Evolutionary conservation across 352 stramenopile species (phyloP).

Genomic region (Globisporangium middletonii): DNA sequence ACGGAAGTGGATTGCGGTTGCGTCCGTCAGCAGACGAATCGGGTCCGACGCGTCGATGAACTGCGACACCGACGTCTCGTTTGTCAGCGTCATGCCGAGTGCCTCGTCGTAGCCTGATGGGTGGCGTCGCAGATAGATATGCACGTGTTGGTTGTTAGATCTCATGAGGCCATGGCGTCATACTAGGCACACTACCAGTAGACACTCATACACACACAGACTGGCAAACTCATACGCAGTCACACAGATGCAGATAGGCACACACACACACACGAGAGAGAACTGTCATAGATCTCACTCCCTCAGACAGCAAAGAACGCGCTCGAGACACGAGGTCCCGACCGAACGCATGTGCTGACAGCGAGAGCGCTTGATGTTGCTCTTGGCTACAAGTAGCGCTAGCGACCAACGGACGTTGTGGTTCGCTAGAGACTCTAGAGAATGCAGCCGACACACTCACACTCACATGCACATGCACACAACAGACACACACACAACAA

Average conservation of each 20-base stretch:
- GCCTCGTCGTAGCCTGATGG: constrained; percentile 90
- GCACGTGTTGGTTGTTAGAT: neutral
- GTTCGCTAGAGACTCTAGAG: constrained; percentile 86
- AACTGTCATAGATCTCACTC: constrained; percentile 85
- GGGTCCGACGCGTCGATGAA: constrained; percentile 90
- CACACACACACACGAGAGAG: neutral
- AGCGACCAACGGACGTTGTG: constrained; percentile 63
- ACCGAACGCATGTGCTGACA: constrained; percentile 38
- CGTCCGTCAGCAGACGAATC: constrained; percentile 94
- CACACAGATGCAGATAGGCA: no score
- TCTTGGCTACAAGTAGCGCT: constrained; percentile 89
- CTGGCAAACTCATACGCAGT: constrained; percentile 1
- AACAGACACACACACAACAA: no score
- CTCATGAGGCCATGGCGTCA: neutral
- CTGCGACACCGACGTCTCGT: constrained; percentile 79
- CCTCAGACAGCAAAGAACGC: constrained; percentile 46
- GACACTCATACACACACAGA: constrained; percentile 8
- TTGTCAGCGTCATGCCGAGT: constrained; percentile 78
- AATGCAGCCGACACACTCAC: constrained; percentile 61
- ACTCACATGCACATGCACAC: constrained; percentile 12
- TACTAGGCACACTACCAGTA: neutral
- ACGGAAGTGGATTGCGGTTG: constrained; percentile 91
- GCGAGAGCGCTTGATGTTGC: constrained; percentile 79
- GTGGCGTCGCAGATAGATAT: neutral
- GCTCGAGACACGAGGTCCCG: constrained; percentile 13